These are phyloP conservation scores for Xanthoconium stramineum DNA, from an alignment of 768 basidiomycete species.

Conservation along the genomic window DNA sequence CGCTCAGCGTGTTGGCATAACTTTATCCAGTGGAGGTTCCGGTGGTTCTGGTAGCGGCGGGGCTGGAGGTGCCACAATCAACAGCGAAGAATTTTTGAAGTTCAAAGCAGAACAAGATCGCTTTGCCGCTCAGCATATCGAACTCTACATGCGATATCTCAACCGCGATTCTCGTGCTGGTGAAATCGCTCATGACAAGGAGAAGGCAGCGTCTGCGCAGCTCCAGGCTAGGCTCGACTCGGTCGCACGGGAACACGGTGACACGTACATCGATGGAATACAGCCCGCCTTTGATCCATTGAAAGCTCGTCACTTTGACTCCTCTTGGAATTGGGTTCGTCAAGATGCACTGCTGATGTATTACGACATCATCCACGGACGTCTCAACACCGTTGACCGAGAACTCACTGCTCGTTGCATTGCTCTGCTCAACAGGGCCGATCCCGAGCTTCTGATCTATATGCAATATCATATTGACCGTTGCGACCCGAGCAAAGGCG, in stretches of 20 bases:
- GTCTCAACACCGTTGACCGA: conserved; percentile 89
- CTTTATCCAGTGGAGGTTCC: conserved; percentile 66
- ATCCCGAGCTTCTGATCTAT: conserved; percentile 85
- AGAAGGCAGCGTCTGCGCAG: conserved; percentile 66
- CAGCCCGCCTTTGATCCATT: conserved; percentile 92
- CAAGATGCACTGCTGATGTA: conserved; percentile 97
- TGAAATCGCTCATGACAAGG: conserved; percentile 83
- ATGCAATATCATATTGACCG: conserved; percentile 95
- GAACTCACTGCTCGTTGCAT: conserved; percentile 98
- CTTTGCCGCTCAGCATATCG: conserved; percentile 90
- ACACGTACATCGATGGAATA: conserved; percentile 90
- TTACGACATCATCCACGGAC: conserved; percentile 97
- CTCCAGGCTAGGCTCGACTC: conserved; percentile 87
- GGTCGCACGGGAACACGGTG: conserved; percentile 90
- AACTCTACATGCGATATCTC: conserved; percentile 96
- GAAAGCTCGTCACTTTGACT: conserved; percentile 98
- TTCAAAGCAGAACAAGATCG: conserved; percentile 93
- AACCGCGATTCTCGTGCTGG: conserved; percentile 91
- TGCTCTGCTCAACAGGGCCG: conserved; percentile 95
- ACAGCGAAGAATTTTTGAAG: conserved; percentile 97
- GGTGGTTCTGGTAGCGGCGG: conserved; percentile 58
- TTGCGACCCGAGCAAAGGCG: conserved; percentile 76
- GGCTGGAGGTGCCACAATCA: conserved; percentile 82
- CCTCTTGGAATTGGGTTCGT: conserved; percentile 99
- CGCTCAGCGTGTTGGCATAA: conserved; percentile 86